Base-by-base conservation (phyloP, 2,329 filamentous ascomycete genomes). In the Cladophialophora psammophila region DNA sequence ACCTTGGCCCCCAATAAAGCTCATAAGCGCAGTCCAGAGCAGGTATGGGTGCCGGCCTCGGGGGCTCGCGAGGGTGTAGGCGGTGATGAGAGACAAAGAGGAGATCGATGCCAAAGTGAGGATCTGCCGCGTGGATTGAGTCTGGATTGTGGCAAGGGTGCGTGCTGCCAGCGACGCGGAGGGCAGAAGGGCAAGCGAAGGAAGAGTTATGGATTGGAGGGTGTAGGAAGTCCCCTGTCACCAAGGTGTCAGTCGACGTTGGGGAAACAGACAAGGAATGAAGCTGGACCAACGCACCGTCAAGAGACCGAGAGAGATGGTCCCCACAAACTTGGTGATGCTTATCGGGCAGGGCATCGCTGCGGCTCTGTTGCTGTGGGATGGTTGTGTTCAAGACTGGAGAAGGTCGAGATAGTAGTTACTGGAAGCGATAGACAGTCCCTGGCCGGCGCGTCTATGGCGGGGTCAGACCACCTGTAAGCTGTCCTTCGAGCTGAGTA, bases 241-340 rank as follows among this genome's bases (percentile, higher is more conserved):
- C 31, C 34, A 54, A 56, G 63, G 53, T 45, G 52, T 48, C 40
- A 32, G 20, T 13, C 34, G 36, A 61, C 20, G 68, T 15, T 35
- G 32, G 15, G 13, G 8, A 50, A 10, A 10, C 45, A 50, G 35
- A 53, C 53, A 36, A 60, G 36, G 2, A 58, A 7, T 10, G 34
- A 34, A 26, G 26, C 13, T 2, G 18, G 34, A 36, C 10, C 38
- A 68, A 83, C 90, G 75, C 87, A 96, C 93, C 67, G 93, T 97
- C 78, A 96, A 82, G 65, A 97, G 86, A 70, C 94, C 94, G 65
- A 97, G 86, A 74, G 91, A 94, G 72, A 96, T 87, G 60, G 93
- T 96, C 76, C 94, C 94, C 73, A 97, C 91, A 78, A 97, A 97
- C 83, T 98, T 97, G 82, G 91, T 88, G 78, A 91, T 82, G 64